phyloP scores from a whole-genome alignment of 108 stramenopile genomes.

The Stephanodiscus triporus region DNA sequence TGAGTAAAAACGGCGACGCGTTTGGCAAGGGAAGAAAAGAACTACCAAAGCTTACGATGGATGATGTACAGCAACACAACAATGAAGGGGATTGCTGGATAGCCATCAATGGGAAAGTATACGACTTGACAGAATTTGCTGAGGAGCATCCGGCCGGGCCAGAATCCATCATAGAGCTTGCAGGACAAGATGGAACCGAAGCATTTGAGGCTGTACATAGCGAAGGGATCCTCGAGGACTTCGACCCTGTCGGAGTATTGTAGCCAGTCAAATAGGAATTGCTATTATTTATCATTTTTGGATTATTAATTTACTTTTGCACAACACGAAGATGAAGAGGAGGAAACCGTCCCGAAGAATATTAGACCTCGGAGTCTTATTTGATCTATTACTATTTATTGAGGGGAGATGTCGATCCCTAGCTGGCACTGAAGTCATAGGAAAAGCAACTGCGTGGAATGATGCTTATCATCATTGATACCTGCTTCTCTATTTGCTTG shows the following conservation, averaged over 20 bases:
- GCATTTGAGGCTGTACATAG: conserved; percentile 88
- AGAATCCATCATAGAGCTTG: conserved; percentile 78
- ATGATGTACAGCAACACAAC: conserved; percentile 78
- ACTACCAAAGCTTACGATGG: conserved; percentile 56
- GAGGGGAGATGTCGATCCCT: neutral
- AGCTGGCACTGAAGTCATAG: too few species aligned
- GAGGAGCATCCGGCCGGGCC: conserved; percentile 92
- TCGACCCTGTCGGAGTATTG: conserved; percentile 57
- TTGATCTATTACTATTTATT: neutral
- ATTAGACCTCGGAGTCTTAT: too few species aligned
- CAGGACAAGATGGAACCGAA: conserved; percentile 85
- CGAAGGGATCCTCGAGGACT: conserved; percentile 78
- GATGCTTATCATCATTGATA: too few species aligned
- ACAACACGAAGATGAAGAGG: neutral
- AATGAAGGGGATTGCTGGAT: conserved; percentile 89
- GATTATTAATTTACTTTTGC: neutral
- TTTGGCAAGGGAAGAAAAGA: conserved; percentile 10
- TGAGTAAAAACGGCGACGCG: conserved; percentile 14
- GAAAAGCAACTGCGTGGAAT: too few species aligned
- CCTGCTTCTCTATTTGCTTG: too few species aligned
- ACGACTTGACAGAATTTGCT: conserved; percentile 91
- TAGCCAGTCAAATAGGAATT: neutral
- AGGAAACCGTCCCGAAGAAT: too few species aligned
- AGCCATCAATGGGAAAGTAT: conserved; percentile 84
- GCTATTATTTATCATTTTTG: too few species aligned